These are phyloP conservation scores for Ruellia speciosa DNA, from an alignment of 305 asterid species.

Conservation along the genomic window DNA sequence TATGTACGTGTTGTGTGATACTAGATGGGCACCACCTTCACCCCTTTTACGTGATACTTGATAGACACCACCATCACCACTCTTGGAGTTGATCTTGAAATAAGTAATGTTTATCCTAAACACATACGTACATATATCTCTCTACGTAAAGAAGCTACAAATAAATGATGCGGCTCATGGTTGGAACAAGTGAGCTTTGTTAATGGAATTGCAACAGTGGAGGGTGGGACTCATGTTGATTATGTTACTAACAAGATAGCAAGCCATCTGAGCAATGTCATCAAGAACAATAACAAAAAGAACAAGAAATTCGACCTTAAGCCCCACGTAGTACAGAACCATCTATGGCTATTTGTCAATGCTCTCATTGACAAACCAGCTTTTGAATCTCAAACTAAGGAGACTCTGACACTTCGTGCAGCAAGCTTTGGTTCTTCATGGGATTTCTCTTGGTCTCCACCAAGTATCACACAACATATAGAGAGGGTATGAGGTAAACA, in stretches of 20 bases:
- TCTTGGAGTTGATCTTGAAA: too few relatives aligned
- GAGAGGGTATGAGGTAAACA: too few relatives aligned
- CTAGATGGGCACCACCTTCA: too few relatives aligned
- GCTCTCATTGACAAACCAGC: slow-evolving; percentile 98
- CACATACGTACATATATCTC: neutral
- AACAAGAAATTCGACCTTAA: slow-evolving; percentile 59
- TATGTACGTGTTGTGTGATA: too few relatives aligned
- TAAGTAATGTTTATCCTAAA: neutral
- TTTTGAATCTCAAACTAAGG: slow-evolving; percentile 97
- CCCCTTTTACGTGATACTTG: too few relatives aligned
- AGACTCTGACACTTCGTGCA: slow-evolving; percentile 81
- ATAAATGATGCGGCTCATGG: slow-evolving; percentile 17
- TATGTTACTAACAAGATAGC: slow-evolving; percentile 80
- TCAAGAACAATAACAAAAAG: slow-evolving; percentile 65
- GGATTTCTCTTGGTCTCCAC: slow-evolving; percentile 68
- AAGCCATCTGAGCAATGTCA: slow-evolving; percentile 47
- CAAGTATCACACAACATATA: too few relatives aligned
- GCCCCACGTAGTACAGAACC: slow-evolving; percentile 75
- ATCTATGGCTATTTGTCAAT: slow-evolving; percentile 94
- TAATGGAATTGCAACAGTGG: slow-evolving; percentile 77
- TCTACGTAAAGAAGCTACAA: neutral
- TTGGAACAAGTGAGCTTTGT: slow-evolving; percentile 85
- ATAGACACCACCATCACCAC: too few relatives aligned
- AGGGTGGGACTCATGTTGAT: slow-evolving; percentile 98
- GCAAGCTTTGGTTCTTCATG: slow-evolving; percentile 86